These are phyloP conservation scores for Amanita muscaria DNA, from an alignment of 768 basidiomycete species.

Conservation along the genomic window DNA sequence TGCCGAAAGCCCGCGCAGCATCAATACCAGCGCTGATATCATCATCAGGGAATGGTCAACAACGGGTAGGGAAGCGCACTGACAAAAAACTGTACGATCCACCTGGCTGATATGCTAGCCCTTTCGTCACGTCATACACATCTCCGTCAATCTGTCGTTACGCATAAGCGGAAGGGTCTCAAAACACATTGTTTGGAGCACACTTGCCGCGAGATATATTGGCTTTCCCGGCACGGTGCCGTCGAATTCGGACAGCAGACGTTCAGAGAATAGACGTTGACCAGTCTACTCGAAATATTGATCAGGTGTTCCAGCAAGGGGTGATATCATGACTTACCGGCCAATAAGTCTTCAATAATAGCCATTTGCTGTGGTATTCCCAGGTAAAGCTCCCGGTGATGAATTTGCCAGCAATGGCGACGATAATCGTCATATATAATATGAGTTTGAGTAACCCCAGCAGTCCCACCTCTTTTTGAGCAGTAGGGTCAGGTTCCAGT, in stretches of 20 bases:
- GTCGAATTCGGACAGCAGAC: conserved; percentile 55
- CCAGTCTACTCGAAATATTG: conserved; percentile 29
- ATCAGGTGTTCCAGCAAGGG: neutral
- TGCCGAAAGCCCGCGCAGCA: conserved; percentile 87
- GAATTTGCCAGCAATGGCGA: conserved; percentile 67
- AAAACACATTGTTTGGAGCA: conserved; percentile 9
- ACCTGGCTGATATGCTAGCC: conserved; percentile 78
- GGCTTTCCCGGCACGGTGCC: conserved; percentile 59
- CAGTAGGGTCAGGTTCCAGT: conserved; percentile 67
- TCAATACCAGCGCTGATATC: conserved; percentile 64
- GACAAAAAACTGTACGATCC: conserved; percentile 75
- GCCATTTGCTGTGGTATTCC: conserved; percentile 68
- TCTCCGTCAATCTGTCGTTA: conserved; percentile 72
- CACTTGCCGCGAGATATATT: conserved; percentile 74
- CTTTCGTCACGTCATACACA: conserved; percentile 86
- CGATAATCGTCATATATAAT: conserved; percentile 42
- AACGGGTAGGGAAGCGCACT: conserved; percentile 16
- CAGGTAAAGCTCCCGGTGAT: conserved; percentile 81
- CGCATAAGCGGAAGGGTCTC: conserved; percentile 8
- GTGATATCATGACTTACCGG: conserved; percentile 39
- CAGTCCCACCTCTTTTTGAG: conserved; percentile 54
- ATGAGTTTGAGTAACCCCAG: conserved; percentile 64
- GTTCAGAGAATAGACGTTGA: conserved; percentile 70
- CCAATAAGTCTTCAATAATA: conserved; percentile 50
- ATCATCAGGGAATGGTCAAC: conserved; percentile 16